Conservation (phyloP, 192 early-diverging fungal genomes). For the Coemansia sp. region DNA sequence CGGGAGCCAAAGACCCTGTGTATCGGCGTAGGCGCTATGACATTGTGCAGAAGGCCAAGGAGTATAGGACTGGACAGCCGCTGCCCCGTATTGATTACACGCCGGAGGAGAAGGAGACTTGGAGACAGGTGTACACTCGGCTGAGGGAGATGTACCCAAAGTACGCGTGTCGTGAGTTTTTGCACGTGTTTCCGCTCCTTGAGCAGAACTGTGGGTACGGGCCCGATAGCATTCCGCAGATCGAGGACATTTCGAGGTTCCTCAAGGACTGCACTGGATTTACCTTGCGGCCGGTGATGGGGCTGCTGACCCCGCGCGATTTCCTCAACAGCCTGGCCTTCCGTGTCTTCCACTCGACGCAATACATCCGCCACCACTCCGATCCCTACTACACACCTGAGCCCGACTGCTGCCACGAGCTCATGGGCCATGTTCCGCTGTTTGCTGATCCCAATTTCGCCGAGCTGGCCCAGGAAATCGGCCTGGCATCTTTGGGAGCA, state of each 20-base stretch:
- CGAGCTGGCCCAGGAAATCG: slow-evolving; percentile 92
- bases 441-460: slow-evolving; percentile 89
- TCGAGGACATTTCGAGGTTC: slow-evolving; percentile 84
- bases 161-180: slow-evolving; percentile 91
- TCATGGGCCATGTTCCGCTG: slow-evolving; percentile 84
- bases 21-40: slow-evolving; percentile 82
- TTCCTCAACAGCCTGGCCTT: slow-evolving; percentile 96
- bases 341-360: slow-evolving; percentile 95
- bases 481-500: slow-evolving; percentile 87
- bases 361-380: slow-evolving; percentile 95
- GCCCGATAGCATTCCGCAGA: slow-evolving; percentile 83
- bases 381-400: slow-evolving; percentile 92
- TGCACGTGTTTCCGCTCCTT: slow-evolving; percentile 84
- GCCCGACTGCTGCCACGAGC: slow-evolving; percentile 94
- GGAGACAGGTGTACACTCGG: slow-evolving; percentile 77
- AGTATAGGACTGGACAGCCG: slow-evolving; percentile 68
- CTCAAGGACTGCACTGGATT: slow-evolving; percentile 93
- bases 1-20: slow-evolving; percentile 81
- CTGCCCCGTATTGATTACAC: slow-evolving; percentile 85
- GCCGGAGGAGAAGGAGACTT: slow-evolving; percentile 74
- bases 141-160: slow-evolving; percentile 73
- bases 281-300: slow-evolving; percentile 92
- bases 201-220: slow-evolving; percentile 89
- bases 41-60: slow-evolving; percentile 83
- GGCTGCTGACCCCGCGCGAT: slow-evolving; percentile 86